Evolutionary conservation across 305 asterid genomes (phyloP).

Genomic region (Solanum aculeatissimum): DNA sequence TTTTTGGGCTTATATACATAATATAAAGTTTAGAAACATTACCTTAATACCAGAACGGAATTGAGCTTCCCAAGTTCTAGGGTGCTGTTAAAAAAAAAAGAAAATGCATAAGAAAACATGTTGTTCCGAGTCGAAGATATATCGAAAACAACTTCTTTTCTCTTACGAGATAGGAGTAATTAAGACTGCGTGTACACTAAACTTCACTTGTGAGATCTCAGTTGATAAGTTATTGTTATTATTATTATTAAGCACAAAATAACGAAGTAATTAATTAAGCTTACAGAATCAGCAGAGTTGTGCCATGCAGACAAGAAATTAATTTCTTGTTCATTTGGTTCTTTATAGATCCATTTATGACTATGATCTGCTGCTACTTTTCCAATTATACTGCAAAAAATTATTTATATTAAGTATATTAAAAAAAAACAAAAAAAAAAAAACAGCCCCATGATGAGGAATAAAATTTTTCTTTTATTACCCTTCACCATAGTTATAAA

Average conservation of each 20-base stretch:
- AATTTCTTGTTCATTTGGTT: slow-evolving; percentile 86
- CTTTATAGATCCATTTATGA: slow-evolving; percentile 97
- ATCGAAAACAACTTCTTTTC: not conserved
- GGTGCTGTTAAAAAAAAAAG: slow-evolving; percentile 43
- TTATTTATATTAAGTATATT: not conserved
- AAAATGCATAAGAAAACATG: not conserved
- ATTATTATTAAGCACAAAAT: not conserved
- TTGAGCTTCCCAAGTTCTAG: slow-evolving; percentile 99
- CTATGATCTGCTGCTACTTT: slow-evolving; percentile 99
- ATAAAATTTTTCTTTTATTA: not conserved
- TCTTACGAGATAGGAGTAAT: not conserved
- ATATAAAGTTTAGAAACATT: not conserved
- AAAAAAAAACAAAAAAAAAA: not conserved
- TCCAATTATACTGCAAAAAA: slow-evolving; percentile 59
- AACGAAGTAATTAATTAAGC: not conserved
- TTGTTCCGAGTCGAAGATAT: not conserved
- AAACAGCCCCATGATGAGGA: not conserved
- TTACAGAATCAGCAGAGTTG: slow-evolving; percentile 86
- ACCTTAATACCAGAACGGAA: slow-evolving; percentile 97
- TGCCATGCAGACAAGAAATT: slow-evolving; percentile 99
- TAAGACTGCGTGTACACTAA: not conserved
- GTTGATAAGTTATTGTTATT: rapidly evolving
- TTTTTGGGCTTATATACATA: not conserved
- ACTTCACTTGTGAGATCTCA: not conserved
- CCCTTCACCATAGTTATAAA: slow-evolving; percentile 99